Conservation (phyloP, 2,329 filamentous ascomycete species). For the Clathrospora elynae region DNA sequence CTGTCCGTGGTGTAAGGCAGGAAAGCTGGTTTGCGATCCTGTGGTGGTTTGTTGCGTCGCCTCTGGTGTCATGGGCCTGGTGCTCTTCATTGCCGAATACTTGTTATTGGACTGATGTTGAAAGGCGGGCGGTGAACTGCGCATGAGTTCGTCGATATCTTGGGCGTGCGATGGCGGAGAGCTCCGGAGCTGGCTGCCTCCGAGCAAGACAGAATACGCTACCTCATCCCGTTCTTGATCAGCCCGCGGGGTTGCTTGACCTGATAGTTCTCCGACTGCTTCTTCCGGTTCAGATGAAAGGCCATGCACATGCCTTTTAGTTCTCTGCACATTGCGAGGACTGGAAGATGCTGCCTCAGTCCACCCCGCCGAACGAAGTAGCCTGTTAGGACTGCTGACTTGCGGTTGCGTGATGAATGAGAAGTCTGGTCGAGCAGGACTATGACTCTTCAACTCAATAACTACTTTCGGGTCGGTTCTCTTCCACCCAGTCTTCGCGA, state of each 20-base stretch:
- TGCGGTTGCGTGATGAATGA: conserved; percentile 4
- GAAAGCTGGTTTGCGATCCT: conserved; percentile 27
- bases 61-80: conserved; percentile 33
- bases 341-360: conserved; percentile 11
- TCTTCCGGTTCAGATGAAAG: conserved; percentile 7
- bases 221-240: background rate
- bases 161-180: conserved; percentile 14
- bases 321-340: conserved; percentile 20
- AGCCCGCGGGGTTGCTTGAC: conserved; percentile 12
- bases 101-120: conserved; percentile 10
- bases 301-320: conserved; percentile 19
- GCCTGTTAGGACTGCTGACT: conserved; percentile 12
- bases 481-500: conserved; percentile 6
- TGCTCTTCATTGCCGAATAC: conserved; percentile 20
- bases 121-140: conserved; percentile 18
- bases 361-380: conserved; percentile 11
- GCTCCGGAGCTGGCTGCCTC: conserved; percentile 17
- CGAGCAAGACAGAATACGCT: conserved; percentile 13
- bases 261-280: conserved; percentile 1
- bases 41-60: conserved; percentile 34
- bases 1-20: conserved; percentile 20
- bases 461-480: conserved; percentile 3
- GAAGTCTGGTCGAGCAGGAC: conserved; percentile 7
- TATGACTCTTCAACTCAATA: conserved; percentile 4
- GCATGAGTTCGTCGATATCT: conserved; percentile 9